A percentile compares a stretch with the other conserved stretches of the same genome.
Conservation (phyloP, 768 basidiomycete species). For the Galerina marginata region DNA sequence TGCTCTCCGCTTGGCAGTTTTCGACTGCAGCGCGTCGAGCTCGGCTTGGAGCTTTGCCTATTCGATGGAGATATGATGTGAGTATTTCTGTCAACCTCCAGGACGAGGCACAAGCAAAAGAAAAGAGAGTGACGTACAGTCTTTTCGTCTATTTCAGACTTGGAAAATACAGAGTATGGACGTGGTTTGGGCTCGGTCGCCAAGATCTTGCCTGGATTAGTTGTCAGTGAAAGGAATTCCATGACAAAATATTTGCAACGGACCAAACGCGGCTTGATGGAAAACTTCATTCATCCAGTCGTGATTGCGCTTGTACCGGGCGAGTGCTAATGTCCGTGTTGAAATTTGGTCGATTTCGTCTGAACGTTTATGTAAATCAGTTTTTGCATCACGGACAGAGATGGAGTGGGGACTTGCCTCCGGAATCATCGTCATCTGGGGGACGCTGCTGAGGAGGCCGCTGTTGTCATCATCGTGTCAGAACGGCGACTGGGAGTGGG, state of each 20-base stretch:
- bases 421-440: slow-evolving; percentile 68
- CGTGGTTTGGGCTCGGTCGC: slow-evolving; percentile 39
- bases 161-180: slow-evolving; percentile 67
- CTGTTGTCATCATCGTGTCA: slow-evolving; percentile 19
- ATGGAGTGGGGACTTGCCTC: slow-evolving; percentile 44
- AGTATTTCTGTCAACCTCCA: not conserved
- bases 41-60: slow-evolving; percentile 63
- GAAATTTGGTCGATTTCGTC: slow-evolving; percentile 77
- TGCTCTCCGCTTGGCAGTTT: slow-evolving; percentile 50
- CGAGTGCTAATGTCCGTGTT: slow-evolving; percentile 70
- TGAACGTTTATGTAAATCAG: slow-evolving; percentile 20
- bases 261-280: slow-evolving; percentile 71
- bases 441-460: slow-evolving; percentile 37
- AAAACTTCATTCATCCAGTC: slow-evolving; percentile 88
- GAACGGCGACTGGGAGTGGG: not conserved
- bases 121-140: slow-evolving; percentile 42
- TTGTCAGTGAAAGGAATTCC: not conserved
- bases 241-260: slow-evolving; percentile 6
- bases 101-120: not conserved
- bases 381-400: not conserved
- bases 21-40: slow-evolving; percentile 57
- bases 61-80: not conserved
- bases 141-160: slow-evolving; percentile 60
- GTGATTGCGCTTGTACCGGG: slow-evolving; percentile 80
- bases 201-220: slow-evolving; percentile 36